Conservation (phyloP, 768 basidiomycete genomes). For the Mycena haematopus region DNA sequence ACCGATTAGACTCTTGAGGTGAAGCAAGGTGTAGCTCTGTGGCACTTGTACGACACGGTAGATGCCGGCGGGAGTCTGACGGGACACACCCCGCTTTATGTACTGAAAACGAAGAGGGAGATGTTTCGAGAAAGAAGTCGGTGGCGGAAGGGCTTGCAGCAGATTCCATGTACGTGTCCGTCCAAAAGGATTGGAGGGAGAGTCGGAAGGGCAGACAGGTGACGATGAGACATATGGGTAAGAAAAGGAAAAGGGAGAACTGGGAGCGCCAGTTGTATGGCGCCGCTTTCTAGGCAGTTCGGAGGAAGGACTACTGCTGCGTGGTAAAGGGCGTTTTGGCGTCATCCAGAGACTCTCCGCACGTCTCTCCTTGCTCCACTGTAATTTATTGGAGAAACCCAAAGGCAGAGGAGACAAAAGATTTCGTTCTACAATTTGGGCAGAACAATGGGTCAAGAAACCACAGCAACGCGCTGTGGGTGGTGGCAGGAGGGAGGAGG, state of each 20-base stretch:
- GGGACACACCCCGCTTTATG: constrained; percentile 19
- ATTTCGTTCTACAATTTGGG: not conserved
- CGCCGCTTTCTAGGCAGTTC: constrained; percentile 20
- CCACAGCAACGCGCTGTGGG: not conserved
- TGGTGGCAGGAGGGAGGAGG: too few relatives aligned
- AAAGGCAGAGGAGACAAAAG: not conserved
- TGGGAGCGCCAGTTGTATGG: constrained; percentile 9
- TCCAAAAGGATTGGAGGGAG: constrained; percentile 75
- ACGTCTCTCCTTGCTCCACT: not conserved
- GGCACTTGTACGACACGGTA: constrained; percentile 75
- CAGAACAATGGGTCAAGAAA: not conserved
- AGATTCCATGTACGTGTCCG: constrained; percentile 53
- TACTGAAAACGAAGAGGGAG: constrained; percentile 53
- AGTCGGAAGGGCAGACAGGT: constrained; percentile 62
- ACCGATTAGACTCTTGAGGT: constrained; percentile 64
- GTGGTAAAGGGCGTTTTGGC: constrained; percentile 14
- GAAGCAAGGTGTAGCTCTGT: constrained; percentile 70
- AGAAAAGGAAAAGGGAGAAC: constrained; percentile 12
- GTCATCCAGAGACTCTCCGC: constrained; percentile 8
- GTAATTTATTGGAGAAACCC: too few relatives aligned
- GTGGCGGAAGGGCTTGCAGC: constrained; percentile 45
- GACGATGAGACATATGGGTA: not conserved
- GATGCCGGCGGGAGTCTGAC: constrained; percentile 51
- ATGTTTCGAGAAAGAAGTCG: constrained; percentile 63
- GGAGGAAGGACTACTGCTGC: constrained; percentile 15